These are phyloP conservation scores for Ceratocystiopsis sp. DNA, from an alignment of 2,329 filamentous ascomycete species.

Conservation along the genomic window DNA sequence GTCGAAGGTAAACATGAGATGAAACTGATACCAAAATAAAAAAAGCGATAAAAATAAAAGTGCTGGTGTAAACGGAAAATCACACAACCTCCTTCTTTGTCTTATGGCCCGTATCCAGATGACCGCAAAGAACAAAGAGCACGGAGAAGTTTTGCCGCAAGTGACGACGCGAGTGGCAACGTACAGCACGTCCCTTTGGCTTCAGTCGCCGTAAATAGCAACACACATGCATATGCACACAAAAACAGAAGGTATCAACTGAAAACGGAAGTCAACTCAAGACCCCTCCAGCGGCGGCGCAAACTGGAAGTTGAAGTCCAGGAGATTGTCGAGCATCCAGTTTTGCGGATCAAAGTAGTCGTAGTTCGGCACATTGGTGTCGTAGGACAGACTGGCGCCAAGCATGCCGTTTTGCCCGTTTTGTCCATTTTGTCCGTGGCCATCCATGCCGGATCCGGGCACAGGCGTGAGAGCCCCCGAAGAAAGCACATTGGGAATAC, in stretches of 20 bases:
- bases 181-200: too few species aligned
- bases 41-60: too few species aligned
- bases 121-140: too few species aligned
- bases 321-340: conserved; percentile 78
- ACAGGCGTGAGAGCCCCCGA: conserved; percentile 34
- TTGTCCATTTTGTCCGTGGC: conserved; percentile 23
- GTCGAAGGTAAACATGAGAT: too few species aligned
- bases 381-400: conserved; percentile 37
- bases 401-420: conserved; percentile 24
- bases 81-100: too few species aligned
- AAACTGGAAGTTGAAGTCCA: conserved; percentile 58
- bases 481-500: conserved; percentile 30
- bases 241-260: neutral
- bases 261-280: neutral
- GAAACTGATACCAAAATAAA: too few species aligned
- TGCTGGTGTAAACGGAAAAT: too few species aligned
- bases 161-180: too few species aligned
- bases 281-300: conserved; percentile 24
- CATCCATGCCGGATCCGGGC: conserved; percentile 23
- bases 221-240: neutral
- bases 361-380: conserved; percentile 38
- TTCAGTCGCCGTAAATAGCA: too few species aligned
- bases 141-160: too few species aligned
- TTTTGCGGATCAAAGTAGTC: conserved; percentile 86
- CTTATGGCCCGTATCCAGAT: too few species aligned